A percentile compares a stretch with the other conserved stretches of the same genome.
Conservation (phyloP, 805 yeast genomes). For the Suhomyces canberraensis region DNA sequence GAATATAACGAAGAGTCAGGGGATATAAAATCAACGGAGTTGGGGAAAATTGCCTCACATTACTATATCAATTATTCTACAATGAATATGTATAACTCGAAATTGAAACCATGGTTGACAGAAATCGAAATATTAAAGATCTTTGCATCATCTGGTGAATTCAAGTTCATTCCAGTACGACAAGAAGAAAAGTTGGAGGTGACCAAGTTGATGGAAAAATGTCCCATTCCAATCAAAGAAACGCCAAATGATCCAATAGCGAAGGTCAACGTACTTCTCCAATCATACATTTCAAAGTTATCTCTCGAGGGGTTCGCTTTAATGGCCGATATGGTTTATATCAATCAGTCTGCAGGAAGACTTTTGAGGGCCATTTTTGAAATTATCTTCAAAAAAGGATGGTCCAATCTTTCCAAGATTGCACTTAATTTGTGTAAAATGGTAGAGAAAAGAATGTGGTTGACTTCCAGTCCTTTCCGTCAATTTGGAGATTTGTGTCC, state of each 20-base stretch:
- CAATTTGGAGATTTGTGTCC: conserved; percentile 75
- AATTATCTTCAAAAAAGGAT: conserved; percentile 62
- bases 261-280: conserved; percentile 76
- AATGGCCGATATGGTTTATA: conserved; percentile 88
- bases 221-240: conserved; percentile 87
- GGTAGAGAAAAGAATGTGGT: conserved; percentile 83
- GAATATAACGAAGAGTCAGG: conserved; percentile 53
- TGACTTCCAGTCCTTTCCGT: conserved; percentile 77
- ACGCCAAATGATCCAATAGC: conserved; percentile 65
- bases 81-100: conserved; percentile 60
- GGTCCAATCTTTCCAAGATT: conserved; percentile 62
- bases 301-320: conserved; percentile 84
- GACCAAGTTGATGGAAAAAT: conserved; percentile 59
- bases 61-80: conserved; percentile 79
- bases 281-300: conserved; percentile 79
- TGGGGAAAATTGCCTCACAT: conserved; percentile 83
- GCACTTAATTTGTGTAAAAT: conserved; percentile 69
- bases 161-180: conserved; percentile 76
- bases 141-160: conserved; percentile 82
- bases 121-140: conserved; percentile 74
- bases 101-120: conserved; percentile 60
- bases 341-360: conserved; percentile 91
- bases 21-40: conserved; percentile 44
- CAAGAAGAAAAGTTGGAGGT: conserved; percentile 82
- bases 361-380: conserved; percentile 82